Evolutionary conservation across 2,329 filamentous ascomycete genomes (phyloP), one percentile per base, ranked within the genome.

Genomic region (Arthrobotrys entomopaga): DNA sequence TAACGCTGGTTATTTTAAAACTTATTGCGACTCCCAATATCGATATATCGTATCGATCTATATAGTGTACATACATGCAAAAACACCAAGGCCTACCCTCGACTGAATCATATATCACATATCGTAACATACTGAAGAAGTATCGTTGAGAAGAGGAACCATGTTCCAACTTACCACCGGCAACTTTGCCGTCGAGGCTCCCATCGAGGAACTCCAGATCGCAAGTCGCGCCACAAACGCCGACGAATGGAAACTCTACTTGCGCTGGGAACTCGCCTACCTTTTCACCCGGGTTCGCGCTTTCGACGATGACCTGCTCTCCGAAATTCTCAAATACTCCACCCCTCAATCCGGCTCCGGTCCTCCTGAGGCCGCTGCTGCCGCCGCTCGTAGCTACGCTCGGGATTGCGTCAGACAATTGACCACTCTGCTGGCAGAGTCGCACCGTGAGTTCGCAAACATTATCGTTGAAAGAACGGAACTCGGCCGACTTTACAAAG

Each of bases 181-280:
- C 61, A 73, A 73, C 61, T 73, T 73, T 48, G 50, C 56, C 56
- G 56, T 61, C 56, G 69, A 73, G 54, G 69, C 69, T n/a, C 69
- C 69, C 49, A 63, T 73, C 69, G 69, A 73, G 40, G 69, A 73
- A 42, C 69, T 73, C 20, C 61, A 73, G 43, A 73, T 73, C 56
- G 69, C 69, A 15, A 66, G 61, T 61, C 69, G 69, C 50, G 69
- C 69, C 6, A 73, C 69, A 13, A 73, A 73, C 42, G 69, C 69
- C 43, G 69, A 73, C 42, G 69, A 73, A 46, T 73, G 69, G 69
- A 73, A 73, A 43, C 69, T 73, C 56, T 73, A 73, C 50, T 61
- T 73, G 13, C 61, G 69, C 56, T 73, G 69, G 69, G 69, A 73
- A 50, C 56, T 73, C 16, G 69, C 69, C 19, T 73, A 73, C 19